A percentile compares a stretch with the other conserved stretches of the same genome.
phyloP scores from a whole-genome alignment of 805 yeast species.

The Jamesozyma piceae region DNA sequence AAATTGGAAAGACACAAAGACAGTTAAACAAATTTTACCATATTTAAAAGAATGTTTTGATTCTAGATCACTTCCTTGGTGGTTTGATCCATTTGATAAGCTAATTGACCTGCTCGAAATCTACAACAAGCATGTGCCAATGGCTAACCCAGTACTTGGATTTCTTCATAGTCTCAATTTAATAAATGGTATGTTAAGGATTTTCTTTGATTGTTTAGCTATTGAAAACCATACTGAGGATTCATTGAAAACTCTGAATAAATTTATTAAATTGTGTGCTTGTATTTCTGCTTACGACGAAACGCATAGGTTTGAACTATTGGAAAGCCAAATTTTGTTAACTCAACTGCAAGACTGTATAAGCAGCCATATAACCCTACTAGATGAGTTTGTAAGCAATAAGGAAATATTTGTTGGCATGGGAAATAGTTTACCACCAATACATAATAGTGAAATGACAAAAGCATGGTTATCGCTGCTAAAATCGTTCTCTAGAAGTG shows the following conservation, averaged over 20 bases:
- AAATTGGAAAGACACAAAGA: slow-evolving; percentile 10
- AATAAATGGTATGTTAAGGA: slow-evolving; percentile 17
- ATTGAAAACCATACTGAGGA: slow-evolving; percentile 11
- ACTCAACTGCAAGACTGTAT: slow-evolving; percentile 18
- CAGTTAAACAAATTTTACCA: slow-evolving; percentile 18
- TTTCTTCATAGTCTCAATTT: slow-evolving; percentile 20
- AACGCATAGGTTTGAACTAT: slow-evolving; percentile 15
- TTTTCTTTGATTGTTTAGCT: slow-evolving; percentile 18
- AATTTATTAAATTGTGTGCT: slow-evolving; percentile 24
- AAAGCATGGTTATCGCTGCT: slow-evolving; percentile 25
- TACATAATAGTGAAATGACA: slow-evolving; percentile 18
- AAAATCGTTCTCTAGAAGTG: slow-evolving; percentile 29
- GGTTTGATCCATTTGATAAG: slow-evolving; percentile 27
- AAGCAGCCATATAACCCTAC: slow-evolving; percentile 14
- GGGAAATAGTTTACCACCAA: slow-evolving; percentile 13
- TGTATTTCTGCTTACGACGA: slow-evolving; percentile 25
- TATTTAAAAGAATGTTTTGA: slow-evolving; percentile 21
- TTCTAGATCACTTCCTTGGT: slow-evolving; percentile 21
- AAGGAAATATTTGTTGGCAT: slow-evolving; percentile 3
- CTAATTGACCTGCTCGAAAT: slow-evolving; percentile 15
- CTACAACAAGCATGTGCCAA: slow-evolving; percentile 18
- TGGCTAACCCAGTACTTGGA: slow-evolving; percentile 20
- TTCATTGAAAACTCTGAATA: slow-evolving; percentile 13
- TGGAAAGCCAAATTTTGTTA: slow-evolving; percentile 16
- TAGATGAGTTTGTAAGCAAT: slow-evolving; percentile 15